These are phyloP conservation scores for Castanea crenata DNA, from an alignment of 306 rosid genomes.

Conservation along the genomic window DNA sequence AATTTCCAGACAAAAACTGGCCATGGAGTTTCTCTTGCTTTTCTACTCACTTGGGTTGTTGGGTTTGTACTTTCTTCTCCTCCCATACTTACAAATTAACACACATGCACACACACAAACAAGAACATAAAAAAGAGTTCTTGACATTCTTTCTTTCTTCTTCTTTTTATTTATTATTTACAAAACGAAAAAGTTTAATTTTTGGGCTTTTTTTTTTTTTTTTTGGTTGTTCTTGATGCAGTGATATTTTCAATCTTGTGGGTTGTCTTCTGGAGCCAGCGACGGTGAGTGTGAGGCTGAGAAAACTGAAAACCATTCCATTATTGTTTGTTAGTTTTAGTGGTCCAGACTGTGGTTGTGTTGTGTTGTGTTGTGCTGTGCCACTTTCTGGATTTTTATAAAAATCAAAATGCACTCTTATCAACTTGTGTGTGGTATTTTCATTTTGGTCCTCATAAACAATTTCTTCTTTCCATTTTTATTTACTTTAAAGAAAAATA, in stretches of 20 bases:
- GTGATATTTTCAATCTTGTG: conserved; percentile 71
- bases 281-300: conserved; percentile 55
- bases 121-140: background rate
- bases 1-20: conserved; percentile 77
- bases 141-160: no score
- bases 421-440: background rate
- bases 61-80: conserved; percentile 45
- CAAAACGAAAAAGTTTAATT: no score
- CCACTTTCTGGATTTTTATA: background rate
- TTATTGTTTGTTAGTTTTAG: background rate
- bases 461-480: background rate
- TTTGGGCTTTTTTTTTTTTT: background rate
- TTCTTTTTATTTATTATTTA: no score
- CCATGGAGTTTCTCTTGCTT: conserved; percentile 84
- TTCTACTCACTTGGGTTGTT: conserved; percentile 94
- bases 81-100: background rate
- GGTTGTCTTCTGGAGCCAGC: conserved; percentile 95
- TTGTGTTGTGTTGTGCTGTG: background rate
- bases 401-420: background rate
- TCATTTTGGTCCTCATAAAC: background rate
- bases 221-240: conserved; percentile 16
- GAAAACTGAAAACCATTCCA: background rate
- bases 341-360: conserved; percentile 31
- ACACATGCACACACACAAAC: background rate
- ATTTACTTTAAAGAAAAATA: background rate